Base-by-base conservation (phyloP, 805 yeast genomes). In the Candida railenensis region DNA sequence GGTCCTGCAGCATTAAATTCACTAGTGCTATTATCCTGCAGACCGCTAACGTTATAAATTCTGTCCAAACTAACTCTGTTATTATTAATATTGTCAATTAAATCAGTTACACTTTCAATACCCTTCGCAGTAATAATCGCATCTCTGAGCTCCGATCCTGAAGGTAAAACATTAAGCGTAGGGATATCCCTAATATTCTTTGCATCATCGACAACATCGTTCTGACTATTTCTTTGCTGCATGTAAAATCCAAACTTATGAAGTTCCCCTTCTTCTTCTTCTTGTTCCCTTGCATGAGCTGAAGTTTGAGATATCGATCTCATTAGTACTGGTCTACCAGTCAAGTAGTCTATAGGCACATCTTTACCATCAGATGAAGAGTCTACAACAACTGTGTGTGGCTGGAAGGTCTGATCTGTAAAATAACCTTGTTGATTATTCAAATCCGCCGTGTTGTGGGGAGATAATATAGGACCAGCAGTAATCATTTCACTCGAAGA, bases 181-280 rank as follows among this genome's bases (percentile, higher is more conserved):
- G 74, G 73, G 4, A 62, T 46, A 11, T 56, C 57, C 19, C 45
- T 45, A 14, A 34, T 41, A 28, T 30, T 41, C 18, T 41, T 30
- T 12, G 37, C 32, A 41, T 53, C 15, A 22, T 37, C 20, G 39
- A 42, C 34, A 4, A 33, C 33, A 3, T 54, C 53, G 28, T 42
- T 36, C 20, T 44, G 41, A 25, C 61, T 62, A 43, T 52, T 69
- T 49, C 84, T 80, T 57, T 82, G 88, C 59, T 83, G 87, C 53
- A 89, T 83, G 56, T 81, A 87, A 57, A 82, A 81, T 16, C 96
- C 96, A 83, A 89, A 82, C 66, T 86, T 82, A 63, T 88, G 96
- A 52, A 89, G 77, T 58, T 87, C 96, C 56, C 97, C 97, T 70
- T 90, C 97, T 61, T 90, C 97, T 50, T 83, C 83, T 60, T 89